Conservation (phyloP, 1,284 basidiomycete genomes). For the Tilletia walkeri region DNA sequence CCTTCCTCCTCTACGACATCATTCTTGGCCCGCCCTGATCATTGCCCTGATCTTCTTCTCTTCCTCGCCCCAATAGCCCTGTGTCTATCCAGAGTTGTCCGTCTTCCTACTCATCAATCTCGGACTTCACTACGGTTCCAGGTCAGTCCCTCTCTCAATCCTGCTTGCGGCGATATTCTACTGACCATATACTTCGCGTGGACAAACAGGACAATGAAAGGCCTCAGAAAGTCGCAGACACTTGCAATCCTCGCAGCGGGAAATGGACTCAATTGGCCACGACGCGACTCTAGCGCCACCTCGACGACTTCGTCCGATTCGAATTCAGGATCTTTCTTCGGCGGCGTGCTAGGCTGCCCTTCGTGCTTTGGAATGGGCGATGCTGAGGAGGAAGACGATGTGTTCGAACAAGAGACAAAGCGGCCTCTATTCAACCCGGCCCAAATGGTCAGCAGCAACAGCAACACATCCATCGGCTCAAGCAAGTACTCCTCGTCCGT, state of each 20-base stretch:
- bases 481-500: constrained; percentile 6
- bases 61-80: no score
- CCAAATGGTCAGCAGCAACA: background rate
- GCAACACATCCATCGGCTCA: background rate
- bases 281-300: background rate
- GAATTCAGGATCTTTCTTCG: background rate
- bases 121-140: no score
- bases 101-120: no score
- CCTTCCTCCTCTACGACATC: no score
- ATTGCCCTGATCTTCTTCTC: no score
- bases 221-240: background rate
- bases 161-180: no score
- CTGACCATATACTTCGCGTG: no score
- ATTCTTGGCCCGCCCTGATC: no score
- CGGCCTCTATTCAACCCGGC: background rate
- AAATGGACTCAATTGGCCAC: constrained; percentile 5
- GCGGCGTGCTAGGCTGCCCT: background rate
- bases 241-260: constrained; percentile 11
- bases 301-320: background rate
- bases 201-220: background rate
- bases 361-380: no score
- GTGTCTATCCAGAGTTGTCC: no score
- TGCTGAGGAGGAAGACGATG: background rate
- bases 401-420: background rate
- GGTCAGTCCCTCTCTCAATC: no score